phyloP scores from a whole-genome alignment of 1,284 basidiomycete genomes.

The Coriolopsis trogii region DNA sequence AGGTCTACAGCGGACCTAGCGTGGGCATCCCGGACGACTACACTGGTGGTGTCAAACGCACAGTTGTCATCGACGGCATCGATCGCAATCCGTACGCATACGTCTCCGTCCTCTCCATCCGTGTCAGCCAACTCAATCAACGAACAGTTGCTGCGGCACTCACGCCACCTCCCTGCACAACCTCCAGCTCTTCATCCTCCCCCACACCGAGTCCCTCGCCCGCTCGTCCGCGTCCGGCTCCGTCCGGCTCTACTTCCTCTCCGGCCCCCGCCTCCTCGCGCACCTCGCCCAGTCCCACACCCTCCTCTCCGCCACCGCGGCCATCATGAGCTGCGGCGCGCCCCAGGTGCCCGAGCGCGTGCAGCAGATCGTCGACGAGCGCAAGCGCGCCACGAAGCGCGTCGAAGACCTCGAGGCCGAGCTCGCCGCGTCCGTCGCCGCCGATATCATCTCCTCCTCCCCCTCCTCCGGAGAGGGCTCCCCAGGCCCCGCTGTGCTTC shows the following conservation, averaged over 20 bases:
- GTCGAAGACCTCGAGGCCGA: conserved; percentile 70
- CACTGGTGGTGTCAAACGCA: conserved; percentile 78
- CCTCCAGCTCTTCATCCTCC: conserved; percentile 72
- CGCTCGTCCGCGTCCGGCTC: conserved; percentile 57
- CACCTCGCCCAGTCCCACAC: conserved; percentile 61
- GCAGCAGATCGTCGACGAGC: conserved; percentile 66
- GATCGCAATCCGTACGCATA: conserved; percentile 74
- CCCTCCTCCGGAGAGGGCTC: conserved; percentile 18
- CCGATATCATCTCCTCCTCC: conserved; percentile 35
- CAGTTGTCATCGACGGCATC: conserved; percentile 79
- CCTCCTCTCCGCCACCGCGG: conserved; percentile 56
- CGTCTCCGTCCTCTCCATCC: not conserved
- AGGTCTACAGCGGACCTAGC: conserved; percentile 48
- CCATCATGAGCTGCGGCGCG: conserved; percentile 67
- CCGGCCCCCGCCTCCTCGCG: conserved; percentile 74
- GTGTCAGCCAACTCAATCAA: not conserved
- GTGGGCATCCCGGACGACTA: conserved; percentile 71
- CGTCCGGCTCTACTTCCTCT: conserved; percentile 77
- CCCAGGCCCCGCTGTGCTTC: conserved; percentile 40
- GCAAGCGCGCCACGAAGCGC: conserved; percentile 63
- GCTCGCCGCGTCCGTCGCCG: conserved; percentile 61
- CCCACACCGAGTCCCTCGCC: conserved; percentile 62
- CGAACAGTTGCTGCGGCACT: conserved; percentile 80
- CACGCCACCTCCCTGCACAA: conserved; percentile 76
- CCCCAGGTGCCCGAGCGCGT: conserved; percentile 70